phyloP scores from a whole-genome alignment of 129 eudicot species.

The Lactuca saligna region DNA sequence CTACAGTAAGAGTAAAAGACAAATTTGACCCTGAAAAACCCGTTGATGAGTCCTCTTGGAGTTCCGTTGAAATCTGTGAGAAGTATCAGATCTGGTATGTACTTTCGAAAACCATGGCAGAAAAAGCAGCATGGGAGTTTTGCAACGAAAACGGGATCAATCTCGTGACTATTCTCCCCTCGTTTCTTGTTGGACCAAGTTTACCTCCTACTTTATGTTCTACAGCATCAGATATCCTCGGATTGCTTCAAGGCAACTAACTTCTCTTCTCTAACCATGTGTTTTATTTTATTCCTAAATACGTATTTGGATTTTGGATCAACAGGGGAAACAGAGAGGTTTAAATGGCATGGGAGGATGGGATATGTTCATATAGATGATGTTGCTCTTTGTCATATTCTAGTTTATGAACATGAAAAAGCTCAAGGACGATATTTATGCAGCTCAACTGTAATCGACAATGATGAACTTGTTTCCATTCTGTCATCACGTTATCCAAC shows the following conservation, averaged over 20 bases:
- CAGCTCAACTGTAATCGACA: constrained; percentile 65
- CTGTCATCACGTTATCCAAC: constrained; percentile 68
- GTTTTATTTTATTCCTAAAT: constrained; percentile 6
- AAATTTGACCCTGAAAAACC: constrained; percentile 45
- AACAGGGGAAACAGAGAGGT: constrained; percentile 68
- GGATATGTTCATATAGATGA: constrained; percentile 93
- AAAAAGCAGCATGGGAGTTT: constrained; percentile 91
- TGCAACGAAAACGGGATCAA: constrained; percentile 67
- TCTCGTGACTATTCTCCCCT: constrained; percentile 73
- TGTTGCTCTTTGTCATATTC: constrained; percentile 81
- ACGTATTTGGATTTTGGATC: background rate
- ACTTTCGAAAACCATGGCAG: constrained; percentile 74
- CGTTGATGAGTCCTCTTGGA: constrained; percentile 85
- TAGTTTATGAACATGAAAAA: constrained; percentile 64
- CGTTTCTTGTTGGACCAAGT: constrained; percentile 83
- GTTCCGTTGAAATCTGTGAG: constrained; percentile 78
- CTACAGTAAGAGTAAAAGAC: constrained; percentile 70
- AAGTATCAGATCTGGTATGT: constrained; percentile 72
- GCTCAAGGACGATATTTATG: constrained; percentile 82
- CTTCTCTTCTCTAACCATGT: background rate
- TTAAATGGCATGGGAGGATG: constrained; percentile 88
- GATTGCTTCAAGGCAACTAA: constrained; percentile 66
- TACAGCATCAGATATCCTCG: constrained; percentile 79
- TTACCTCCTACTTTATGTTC: constrained; percentile 67
- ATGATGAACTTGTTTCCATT: constrained; percentile 57